These are phyloP conservation scores for Chlamydomonas incerta DNA, from an alignment of 139 green algal genomes.

Conservation along the genomic window DNA sequence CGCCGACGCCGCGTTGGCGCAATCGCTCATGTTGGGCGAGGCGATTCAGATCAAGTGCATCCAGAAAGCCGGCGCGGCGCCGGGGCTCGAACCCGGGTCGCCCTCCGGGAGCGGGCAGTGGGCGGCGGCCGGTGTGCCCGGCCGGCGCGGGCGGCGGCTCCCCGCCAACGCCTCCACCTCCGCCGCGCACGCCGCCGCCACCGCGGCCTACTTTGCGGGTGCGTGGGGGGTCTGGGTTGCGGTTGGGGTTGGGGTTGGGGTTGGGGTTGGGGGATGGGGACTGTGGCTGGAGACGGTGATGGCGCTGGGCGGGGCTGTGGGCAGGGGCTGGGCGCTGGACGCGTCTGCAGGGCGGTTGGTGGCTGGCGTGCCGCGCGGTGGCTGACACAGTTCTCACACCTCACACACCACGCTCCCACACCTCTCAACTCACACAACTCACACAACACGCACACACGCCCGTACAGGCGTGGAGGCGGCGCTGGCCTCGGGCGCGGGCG, in stretches of 20 bases:
- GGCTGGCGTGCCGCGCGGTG: too few relatives aligned
- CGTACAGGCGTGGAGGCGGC: constrained; percentile 1
- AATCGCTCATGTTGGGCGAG: background rate
- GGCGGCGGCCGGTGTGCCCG: constrained; percentile 8
- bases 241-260: too few relatives aligned
- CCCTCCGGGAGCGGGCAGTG: background rate
- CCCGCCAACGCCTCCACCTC: background rate
- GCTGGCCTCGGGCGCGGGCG: constrained; percentile 1
- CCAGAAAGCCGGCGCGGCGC: background rate
- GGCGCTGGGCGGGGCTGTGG: too few relatives aligned
- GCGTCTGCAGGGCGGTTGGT: too few relatives aligned
- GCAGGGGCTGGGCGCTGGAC: too few relatives aligned
- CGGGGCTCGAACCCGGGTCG: constrained; percentile 2
- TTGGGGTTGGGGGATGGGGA: too few relatives aligned
- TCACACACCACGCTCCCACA: too few relatives aligned
- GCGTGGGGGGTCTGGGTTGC: too few relatives aligned
- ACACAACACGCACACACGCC: too few relatives aligned
- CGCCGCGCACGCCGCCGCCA: background rate
- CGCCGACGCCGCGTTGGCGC: background rate
- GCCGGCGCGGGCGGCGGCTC: constrained; percentile 15
- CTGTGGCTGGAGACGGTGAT: too few relatives aligned
- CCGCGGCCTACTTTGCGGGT: constrained; percentile 14
- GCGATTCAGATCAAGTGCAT: constrained; percentile 10
- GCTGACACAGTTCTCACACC: too few relatives aligned
- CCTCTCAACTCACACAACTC: too few relatives aligned